Evolutionary conservation across 257 asterid genomes (phyloP).

Genomic region (Perilla frutescens): DNA sequence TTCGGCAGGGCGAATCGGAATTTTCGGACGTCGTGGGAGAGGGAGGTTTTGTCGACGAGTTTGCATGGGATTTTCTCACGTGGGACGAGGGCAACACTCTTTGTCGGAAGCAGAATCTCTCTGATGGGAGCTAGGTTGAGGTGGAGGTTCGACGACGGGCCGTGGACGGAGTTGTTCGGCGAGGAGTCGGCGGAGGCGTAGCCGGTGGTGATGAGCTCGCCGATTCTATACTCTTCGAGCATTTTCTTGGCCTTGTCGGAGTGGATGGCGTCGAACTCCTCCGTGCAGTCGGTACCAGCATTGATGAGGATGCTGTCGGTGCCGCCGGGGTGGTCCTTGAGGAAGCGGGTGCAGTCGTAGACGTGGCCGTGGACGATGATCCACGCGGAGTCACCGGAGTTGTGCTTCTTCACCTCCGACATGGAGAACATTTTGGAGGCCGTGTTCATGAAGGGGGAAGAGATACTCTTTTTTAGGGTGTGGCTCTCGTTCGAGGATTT

Average conservation of each 20-base stretch:
- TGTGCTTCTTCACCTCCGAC: constrained; percentile 82
- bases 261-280: constrained; percentile 95
- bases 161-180: constrained; percentile 78
- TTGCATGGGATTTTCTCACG: constrained; percentile 76
- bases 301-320: constrained; percentile 87
- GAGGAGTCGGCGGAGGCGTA: constrained; percentile 69
- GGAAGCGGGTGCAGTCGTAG: constrained; percentile 79
- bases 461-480: constrained; percentile 68
- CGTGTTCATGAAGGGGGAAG: constrained; percentile 92
- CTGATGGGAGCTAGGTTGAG: constrained; percentile 53
- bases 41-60: constrained; percentile 53
- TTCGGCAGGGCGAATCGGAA: constrained; percentile 72
- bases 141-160: constrained; percentile 43
- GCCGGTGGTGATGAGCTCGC: constrained; percentile 77
- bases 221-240: constrained; percentile 77
- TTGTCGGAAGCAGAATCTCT: constrained; percentile 45
- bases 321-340: constrained; percentile 94
- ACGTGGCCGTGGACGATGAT: constrained; percentile 89
- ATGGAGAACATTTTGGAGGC: constrained; percentile 53
- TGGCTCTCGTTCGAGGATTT: constrained; percentile 51
- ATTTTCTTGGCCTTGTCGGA: constrained; percentile 79
- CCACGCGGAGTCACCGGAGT: constrained; percentile 78
- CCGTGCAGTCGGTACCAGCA: constrained; percentile 90
- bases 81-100: constrained; percentile 61
- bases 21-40: constrained; percentile 76